Base-by-base conservation (phyloP, 202 grass and related monocot genomes). In the Miscanthus sacchariflorus region DNA sequence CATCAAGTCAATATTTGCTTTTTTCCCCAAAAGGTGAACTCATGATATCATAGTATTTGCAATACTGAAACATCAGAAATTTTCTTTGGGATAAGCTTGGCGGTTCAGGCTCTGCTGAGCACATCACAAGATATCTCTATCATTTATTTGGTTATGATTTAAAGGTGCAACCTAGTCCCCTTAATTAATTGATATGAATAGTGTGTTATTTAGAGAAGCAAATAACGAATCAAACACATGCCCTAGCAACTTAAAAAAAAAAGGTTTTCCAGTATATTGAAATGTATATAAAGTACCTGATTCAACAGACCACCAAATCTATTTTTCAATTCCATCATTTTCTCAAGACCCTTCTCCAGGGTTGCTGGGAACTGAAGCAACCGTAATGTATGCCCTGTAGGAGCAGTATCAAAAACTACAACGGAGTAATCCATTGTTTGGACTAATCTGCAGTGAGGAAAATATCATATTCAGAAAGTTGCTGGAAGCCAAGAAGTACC, bases 361-460 rank as follows among this genome's bases (percentile, higher is more conserved):
- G 97, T 99, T 85, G 97, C 93, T 49, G 97, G 97, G 46, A 99
- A 99, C 80, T 99, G 97, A 82, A 99, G 90, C 44, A 99, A 81
- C 63, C 97, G 79, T 88, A 99, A 91, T 42, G 97, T 99, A 83
- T 99, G 97, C 54, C 97, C 97, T 36, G 97, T 99, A 58, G 97
- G 97, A 85, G 97, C 97, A 84, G 97, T 99, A 89, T 99, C 97
- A 85, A 99, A 99, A 78, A 99, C 94, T 78, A 99, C 95, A 78
- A 99, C 97, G 23, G 97, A 99, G 83, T 99, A 99, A 95, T 99
- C 97, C 97, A 99, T 99, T 87, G 97, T 97, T 92, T 99, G 97
- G 77, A 99, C 97, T 92, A 99, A 92, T 92, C 97, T 97, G 90
- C 77, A 89, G 75, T 21, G 81, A 89, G 54, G 70, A 59, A 87